Evolutionary conservation across 805 yeast species (phyloP), one percentile per base, ranked within the genome.

Genomic region (Starmerella sirachaensis): DNA sequence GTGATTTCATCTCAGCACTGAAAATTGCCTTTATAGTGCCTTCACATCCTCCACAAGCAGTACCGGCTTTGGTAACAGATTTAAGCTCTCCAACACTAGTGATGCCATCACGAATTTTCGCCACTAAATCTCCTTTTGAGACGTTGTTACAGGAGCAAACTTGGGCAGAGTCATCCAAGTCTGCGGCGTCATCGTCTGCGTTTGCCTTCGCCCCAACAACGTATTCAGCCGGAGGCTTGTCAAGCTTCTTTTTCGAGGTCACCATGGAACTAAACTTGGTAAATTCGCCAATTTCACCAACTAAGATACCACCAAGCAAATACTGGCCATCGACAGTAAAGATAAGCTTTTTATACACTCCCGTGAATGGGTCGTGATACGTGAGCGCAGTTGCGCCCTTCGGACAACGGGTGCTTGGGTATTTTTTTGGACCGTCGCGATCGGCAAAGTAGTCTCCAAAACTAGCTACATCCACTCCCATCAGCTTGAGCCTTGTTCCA

Each of bases 1-100:
- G 45, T 18, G 54, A 53, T 42, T 56, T 56, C 63, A 60, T 54
- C 33, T 59, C 63, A 2, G 56, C 44, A 25, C 56, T 59, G 42
- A 59, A 60, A 7, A 60, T 56, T 17, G 57, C 55, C 44, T 59
- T 59, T 42, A 60, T 56, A 1, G 61, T 57, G 6, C 61, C 59
- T 29, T 57, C 60, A 46, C 65, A 60, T 7, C 64, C 65, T 33
- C 65, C 64, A 38, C 65, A 60, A 1, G 64, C 61, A 16, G 64
- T 58, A 17, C 59, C 65, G 3, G 65, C 64, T 37, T 60, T 60
- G 5, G 64, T 59, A 31, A 52, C 45, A 20, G 56, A 53, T 46
- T 59, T 59, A 33, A 60, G 44, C 23, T 58, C 61, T 9, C 57
- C 58, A 13, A 60, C 33, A 13, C 60, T 52, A 1, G 42, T 42